Conservation (phyloP, 306 rosid species). For the Medicago ruthenica region DNA sequence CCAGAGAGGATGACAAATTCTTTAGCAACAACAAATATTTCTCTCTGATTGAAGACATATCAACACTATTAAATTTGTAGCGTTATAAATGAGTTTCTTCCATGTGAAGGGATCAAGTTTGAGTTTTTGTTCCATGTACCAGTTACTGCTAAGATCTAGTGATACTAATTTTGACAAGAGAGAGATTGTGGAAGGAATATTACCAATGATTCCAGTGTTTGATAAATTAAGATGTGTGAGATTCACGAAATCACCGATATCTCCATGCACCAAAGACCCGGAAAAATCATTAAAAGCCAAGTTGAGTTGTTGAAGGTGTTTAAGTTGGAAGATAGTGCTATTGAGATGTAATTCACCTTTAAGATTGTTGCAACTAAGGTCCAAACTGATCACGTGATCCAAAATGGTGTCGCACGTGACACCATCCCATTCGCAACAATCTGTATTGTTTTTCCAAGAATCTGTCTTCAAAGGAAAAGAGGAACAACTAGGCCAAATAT, state of each 20-base stretch:
- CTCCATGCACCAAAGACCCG: background rate
- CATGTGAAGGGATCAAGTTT: background rate
- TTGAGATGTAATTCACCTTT: constrained; percentile 29
- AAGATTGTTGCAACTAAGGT: constrained; percentile 28
- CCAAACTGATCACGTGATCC: constrained; percentile 9
- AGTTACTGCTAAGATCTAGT: background rate
- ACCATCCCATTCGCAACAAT: no score
- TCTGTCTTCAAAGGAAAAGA: no score
- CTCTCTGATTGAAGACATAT: background rate
- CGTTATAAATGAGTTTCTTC: background rate
- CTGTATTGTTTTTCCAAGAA: no score
- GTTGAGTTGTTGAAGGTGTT: constrained; percentile 39
- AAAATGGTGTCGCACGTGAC: no score
- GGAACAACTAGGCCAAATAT: no score
- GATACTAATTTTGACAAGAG: background rate
- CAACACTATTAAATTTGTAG: background rate
- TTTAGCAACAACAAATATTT: background rate
- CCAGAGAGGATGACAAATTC: background rate
- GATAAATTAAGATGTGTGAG: constrained; percentile 38
- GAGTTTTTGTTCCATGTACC: background rate
- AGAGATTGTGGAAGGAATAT: background rate
- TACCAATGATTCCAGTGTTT: fast-evolving
- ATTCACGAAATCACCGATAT: constrained; percentile 21
- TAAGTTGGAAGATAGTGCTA: constrained; percentile 7
- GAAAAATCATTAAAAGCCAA: constrained; percentile 30